Evolutionary conservation across 768 basidiomycete species (phyloP), one percentile per base, ranked within the genome.

Genomic region (Tremella fuciformis): DNA sequence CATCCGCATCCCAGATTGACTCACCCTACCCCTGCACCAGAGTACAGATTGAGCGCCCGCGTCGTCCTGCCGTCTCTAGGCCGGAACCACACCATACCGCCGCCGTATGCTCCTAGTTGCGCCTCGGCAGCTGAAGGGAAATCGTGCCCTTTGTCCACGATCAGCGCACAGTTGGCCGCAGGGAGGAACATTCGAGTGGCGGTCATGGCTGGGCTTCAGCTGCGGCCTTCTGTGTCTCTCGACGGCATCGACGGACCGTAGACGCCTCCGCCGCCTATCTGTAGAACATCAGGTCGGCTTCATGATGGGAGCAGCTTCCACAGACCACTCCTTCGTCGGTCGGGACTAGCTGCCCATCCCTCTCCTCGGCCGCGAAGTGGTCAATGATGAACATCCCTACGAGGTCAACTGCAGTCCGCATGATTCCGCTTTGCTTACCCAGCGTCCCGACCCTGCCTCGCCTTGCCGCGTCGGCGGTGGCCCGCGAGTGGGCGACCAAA

Each of bases 371-470:
- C 40, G 66, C 59, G 61, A 69, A 67, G 15, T 69, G 67, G 50
- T 74, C 72, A 25, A 74, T 74, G 39, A 74, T 70, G 54, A 74
- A 66, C 69, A 71, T 74, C 3, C 72, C 72, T 71, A 18, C 42
- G 42, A 11, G 4, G 29, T 34, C 6, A 34, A 11, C 29, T 4
- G 29, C 4, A 34, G 29, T 34, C 29, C 6, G 6, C 29, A 11
- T 6, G 29, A 4, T 34, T 11, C 11, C 6, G 29, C 29, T 34
- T 34, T 4, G 29, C 29, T 34, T 11, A 34, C 29, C 29, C 29
- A 34, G 29, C 29, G 29, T 34, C 29, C 29, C 29, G 29, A 34
- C 29, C 11, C 29, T 34, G 6, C 29, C 29, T 34, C 29, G 29
- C 4, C 29, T 34, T 11, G 4, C 29, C 6, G 29, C 29, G 29